A percentile compares a stretch with the other conserved stretches of the same genome.
phyloP scores from a whole-genome alignment of 257 asterid species.

The Solanum etuberosum region DNA sequence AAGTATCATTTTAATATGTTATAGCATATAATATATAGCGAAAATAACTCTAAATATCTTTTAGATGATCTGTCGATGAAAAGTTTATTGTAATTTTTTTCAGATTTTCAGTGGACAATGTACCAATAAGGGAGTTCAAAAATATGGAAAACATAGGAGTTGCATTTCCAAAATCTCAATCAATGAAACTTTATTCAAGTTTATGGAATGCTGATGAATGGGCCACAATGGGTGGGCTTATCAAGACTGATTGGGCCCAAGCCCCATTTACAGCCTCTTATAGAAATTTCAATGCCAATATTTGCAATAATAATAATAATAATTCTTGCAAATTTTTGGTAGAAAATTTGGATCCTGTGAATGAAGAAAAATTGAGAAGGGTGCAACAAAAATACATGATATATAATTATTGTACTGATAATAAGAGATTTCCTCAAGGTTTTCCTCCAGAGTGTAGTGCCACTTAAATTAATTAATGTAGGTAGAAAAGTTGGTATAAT shows the following conservation, averaged over 20 bases:
- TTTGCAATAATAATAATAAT: not conserved
- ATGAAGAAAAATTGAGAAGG: constrained; percentile 28
- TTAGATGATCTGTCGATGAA: not conserved
- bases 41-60: not conserved
- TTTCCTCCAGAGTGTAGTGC: constrained; percentile 13
- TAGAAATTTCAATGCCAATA: constrained; percentile 19
- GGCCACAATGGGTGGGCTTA: constrained; percentile 61
- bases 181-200: constrained; percentile 40
- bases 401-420: constrained; percentile 46
- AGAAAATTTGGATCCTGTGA: constrained; percentile 14
- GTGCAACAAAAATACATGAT: constrained; percentile 41
- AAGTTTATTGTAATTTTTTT: no score
- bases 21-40: not conserved
- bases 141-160: constrained; percentile 36
- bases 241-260: constrained; percentile 52
- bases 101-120: constrained; percentile 17
- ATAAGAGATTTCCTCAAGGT: constrained; percentile 37
- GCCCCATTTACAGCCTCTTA: constrained; percentile 50
- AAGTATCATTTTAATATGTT: not conserved
- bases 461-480: not conserved
- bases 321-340: not conserved
- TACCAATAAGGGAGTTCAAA: constrained; percentile 42
- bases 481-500: not conserved
- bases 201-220: constrained; percentile 57
- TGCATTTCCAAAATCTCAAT: constrained; percentile 30